Percentiles rank a stretch among this genome's conserved stretches.
These are phyloP conservation scores for Acanthamoeba triangularis DNA, from an alignment of 208 protist species.

Conservation along the genomic window DNA sequence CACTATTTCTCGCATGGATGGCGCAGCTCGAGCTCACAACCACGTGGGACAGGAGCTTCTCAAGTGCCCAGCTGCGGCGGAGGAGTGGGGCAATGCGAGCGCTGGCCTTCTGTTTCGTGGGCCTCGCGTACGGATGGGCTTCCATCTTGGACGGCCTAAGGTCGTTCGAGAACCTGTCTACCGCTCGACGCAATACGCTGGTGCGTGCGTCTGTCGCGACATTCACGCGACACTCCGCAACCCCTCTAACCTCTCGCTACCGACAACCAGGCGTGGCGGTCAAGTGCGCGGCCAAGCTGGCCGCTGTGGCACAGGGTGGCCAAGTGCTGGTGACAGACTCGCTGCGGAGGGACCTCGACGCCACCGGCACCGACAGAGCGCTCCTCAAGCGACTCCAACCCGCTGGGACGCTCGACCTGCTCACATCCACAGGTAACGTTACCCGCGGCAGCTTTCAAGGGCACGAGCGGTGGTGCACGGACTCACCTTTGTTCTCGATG, in stretches of 20 bases:
- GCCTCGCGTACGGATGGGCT: slow-evolving; percentile 41
- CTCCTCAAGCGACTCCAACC: background rate
- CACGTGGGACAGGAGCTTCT: slow-evolving; percentile 31
- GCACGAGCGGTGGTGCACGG: too few relatives aligned
- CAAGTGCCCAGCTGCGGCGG: background rate
- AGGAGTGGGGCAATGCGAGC: background rate
- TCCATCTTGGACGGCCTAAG: slow-evolving; percentile 13
- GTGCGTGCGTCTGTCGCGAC: background rate
- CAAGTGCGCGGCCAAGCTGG: background rate
- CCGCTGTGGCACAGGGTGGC: background rate
- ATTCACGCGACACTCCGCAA: too few relatives aligned
- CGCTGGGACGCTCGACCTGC: background rate
- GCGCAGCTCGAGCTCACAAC: too few relatives aligned
- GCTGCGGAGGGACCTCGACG: background rate
- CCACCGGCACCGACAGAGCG: background rate
- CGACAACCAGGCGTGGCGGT: background rate
- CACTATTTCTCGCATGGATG: background rate
- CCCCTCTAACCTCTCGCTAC: background rate
- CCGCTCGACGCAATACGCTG: background rate
- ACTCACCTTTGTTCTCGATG: background rate
- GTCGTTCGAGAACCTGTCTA: background rate
- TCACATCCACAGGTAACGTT: background rate
- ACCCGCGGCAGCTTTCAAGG: background rate
- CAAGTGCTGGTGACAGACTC: slow-evolving; percentile 8
- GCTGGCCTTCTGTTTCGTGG: slow-evolving; percentile 24